Percentiles rank a stretch among this genome's conserved stretches.
Evolutionary conservation across 768 basidiomycete genomes (phyloP).

Genomic region (Crassisporium funariophilum): DNA sequence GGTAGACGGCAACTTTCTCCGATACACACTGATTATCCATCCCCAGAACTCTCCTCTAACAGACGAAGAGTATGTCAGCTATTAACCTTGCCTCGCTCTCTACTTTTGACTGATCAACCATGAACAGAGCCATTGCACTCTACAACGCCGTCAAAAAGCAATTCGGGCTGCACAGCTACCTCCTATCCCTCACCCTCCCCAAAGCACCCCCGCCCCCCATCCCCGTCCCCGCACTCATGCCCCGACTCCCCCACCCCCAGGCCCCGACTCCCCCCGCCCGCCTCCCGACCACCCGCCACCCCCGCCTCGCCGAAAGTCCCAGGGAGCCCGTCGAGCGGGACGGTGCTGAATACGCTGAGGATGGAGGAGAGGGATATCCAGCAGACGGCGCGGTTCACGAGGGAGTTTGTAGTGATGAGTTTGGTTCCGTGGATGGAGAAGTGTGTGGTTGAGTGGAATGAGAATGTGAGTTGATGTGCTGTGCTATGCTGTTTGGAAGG

Average conservation of each 20-base stretch:
- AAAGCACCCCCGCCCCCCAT: conserved; percentile 66
- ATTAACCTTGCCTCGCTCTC: background rate
- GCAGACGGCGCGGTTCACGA: conserved; percentile 72
- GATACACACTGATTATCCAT: conserved; percentile 79
- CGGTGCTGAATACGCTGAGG: conserved; percentile 44
- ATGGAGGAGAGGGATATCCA: conserved; percentile 76
- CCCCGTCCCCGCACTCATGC: conserved; percentile 64
- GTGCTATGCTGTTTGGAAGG: no score
- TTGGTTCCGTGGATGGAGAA: conserved; percentile 97
- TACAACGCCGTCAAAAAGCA: conserved; percentile 90
- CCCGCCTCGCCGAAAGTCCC: conserved; percentile 20
- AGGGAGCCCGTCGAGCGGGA: conserved; percentile 25
- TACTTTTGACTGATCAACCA: conserved; percentile 6
- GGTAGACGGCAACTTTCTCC: conserved; percentile 74
- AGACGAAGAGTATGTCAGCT: conserved; percentile 70
- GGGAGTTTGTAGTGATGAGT: conserved; percentile 89
- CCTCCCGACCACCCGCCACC: conserved; percentile 18
- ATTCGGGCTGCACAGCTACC: conserved; percentile 75
- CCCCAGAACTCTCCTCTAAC: conserved; percentile 68
- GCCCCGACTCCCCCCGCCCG: conserved; percentile 36
- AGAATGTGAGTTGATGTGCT: conserved; percentile 71
- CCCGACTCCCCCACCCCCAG: conserved; percentile 62
- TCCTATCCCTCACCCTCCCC: conserved; percentile 65
- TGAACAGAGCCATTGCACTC: conserved; percentile 67
- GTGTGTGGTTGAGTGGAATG: conserved; percentile 92